Percentiles rank a stretch among this genome's conserved stretches.
phyloP scores from a whole-genome alignment of 352 stramenopile species.

The Phytophthora fragariaefolia region DNA sequence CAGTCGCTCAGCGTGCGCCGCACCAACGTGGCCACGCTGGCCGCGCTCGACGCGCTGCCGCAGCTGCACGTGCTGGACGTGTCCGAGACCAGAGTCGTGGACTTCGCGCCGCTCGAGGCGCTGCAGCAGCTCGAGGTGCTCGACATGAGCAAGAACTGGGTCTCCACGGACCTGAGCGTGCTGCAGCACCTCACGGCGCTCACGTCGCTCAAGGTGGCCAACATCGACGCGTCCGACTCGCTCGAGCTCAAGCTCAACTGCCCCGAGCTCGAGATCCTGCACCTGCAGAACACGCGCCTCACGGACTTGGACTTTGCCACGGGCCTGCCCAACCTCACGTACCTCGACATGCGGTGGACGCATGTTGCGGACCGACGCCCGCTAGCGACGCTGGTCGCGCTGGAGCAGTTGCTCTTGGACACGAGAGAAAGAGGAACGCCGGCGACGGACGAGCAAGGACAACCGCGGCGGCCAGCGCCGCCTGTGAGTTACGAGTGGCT shows the following conservation, averaged over 20 bases:
- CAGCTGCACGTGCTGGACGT: slow-evolving; percentile 46
- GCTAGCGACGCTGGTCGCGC: slow-evolving; percentile 31
- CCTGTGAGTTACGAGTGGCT: slow-evolving; percentile 40
- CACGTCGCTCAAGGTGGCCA: slow-evolving; percentile 44
- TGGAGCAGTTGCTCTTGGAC: slow-evolving; percentile 56
- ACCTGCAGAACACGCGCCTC: slow-evolving; percentile 54
- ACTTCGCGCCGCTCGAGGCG: slow-evolving; percentile 38
- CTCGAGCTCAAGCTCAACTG: slow-evolving; percentile 41
- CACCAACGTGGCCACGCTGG: slow-evolving; percentile 42
- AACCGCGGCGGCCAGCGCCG: not conserved
- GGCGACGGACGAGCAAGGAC: not conserved
- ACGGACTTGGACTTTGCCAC: slow-evolving; percentile 45
- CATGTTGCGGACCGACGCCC: slow-evolving; percentile 43
- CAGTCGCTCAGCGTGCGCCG: slow-evolving; percentile 44
- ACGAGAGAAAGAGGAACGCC: slow-evolving; percentile 30
- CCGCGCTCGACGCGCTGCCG: slow-evolving; percentile 35
- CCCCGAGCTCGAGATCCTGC: slow-evolving; percentile 38
- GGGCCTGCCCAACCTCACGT: slow-evolving; percentile 27
- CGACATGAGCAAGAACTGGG: slow-evolving; percentile 59
- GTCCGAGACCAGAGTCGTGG: slow-evolving; percentile 48
- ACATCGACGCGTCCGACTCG: slow-evolving; percentile 42
- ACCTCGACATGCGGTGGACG: slow-evolving; percentile 55
- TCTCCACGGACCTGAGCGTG: slow-evolving; percentile 37
- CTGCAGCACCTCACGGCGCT: slow-evolving; percentile 39
- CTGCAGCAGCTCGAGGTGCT: slow-evolving; percentile 40